Conservation (phyloP, 2,329 filamentous ascomycete genomes). For the Catunica adiposa region DNA sequence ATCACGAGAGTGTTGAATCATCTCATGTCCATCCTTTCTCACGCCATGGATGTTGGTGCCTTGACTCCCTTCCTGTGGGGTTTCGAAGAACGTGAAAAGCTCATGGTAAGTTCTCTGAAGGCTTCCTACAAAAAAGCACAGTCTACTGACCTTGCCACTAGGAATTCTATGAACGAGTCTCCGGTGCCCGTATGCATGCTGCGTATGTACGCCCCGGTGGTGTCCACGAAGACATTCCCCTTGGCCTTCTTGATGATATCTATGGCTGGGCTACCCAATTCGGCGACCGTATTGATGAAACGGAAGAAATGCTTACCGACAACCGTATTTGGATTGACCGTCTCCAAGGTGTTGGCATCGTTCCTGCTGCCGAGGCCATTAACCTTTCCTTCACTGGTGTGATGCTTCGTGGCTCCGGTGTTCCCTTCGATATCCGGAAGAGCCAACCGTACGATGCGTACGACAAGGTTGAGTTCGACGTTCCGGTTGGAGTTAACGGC, state of each 20-base stretch:
- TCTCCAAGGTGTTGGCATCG: constrained; percentile 79
- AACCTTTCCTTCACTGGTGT: constrained; percentile 95
- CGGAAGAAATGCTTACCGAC: constrained; percentile 94
- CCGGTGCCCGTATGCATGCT: constrained; percentile 88
- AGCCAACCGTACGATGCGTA: constrained; percentile 95
- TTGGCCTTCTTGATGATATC: constrained; percentile 92
- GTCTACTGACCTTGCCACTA: constrained; percentile 24
- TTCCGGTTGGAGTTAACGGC: constrained; percentile 88
- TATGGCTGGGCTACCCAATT: constrained; percentile 99
- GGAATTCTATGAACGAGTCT: constrained; percentile 99
- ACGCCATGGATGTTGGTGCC: constrained; percentile 98
- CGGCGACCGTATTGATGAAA: constrained; percentile 94
- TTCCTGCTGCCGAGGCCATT: constrained; percentile 81
- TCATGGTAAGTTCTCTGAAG: constrained; percentile 56
- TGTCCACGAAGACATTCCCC: constrained; percentile 85
- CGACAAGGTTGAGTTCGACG: constrained; percentile 93
- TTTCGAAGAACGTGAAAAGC: constrained; percentile 98
- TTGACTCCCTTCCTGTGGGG: constrained; percentile 98
- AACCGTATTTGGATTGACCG: constrained; percentile 98
- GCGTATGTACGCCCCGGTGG: constrained; percentile 94
- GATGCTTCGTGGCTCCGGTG: constrained; percentile 91
- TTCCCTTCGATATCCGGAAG: constrained; percentile 95
- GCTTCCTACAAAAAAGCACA: constrained; percentile 13
- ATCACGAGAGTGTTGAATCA: constrained; percentile 92
- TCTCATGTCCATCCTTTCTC: constrained; percentile 90